Conservation (phyloP, 2,329 filamentous ascomycete species). For the Capronia epimyces region DNA sequence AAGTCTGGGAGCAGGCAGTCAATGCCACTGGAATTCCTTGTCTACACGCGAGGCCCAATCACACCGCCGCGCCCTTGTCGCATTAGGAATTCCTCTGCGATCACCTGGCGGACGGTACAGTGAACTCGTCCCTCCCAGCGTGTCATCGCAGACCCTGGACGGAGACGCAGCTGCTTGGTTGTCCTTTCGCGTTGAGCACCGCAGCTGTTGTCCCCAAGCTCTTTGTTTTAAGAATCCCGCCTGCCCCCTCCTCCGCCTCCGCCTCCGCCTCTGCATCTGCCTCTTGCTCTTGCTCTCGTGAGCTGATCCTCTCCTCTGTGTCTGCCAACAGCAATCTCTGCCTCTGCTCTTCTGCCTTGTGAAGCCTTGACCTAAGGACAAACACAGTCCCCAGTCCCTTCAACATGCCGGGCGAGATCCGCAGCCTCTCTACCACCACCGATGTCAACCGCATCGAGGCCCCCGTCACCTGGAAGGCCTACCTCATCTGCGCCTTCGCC, state of each 20-base stretch:
- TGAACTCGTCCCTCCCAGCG: not conserved
- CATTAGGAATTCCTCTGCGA: not conserved
- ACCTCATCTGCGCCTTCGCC: slow-evolving; percentile 56
- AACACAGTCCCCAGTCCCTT: not conserved
- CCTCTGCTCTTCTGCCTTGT: not conserved
- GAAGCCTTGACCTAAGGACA: not conserved
- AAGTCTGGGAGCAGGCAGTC: not conserved
- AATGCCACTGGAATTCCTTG: not conserved
- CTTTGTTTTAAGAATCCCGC: not conserved
- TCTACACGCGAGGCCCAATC: no score
- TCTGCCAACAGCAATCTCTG: no score
- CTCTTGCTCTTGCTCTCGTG: not conserved
- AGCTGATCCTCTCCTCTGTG: not conserved
- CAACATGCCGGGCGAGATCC: slow-evolving; percentile 20
- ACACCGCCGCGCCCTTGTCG: not conserved
- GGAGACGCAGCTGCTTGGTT: not conserved
- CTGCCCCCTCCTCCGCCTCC: not conserved
- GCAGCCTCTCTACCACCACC: slow-evolving; percentile 24
- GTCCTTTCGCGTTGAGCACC: not conserved
- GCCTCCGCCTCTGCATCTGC: not conserved
- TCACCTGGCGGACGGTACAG: not conserved
- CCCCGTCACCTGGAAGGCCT: slow-evolving; percentile 56
- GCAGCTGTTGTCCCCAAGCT: not conserved
- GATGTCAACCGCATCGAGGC: slow-evolving; percentile 54
- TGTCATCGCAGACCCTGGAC: not conserved